Evolutionary conservation across 164 flowering plant species (phyloP).

Genomic region (Nymphaea thermarum): DNA sequence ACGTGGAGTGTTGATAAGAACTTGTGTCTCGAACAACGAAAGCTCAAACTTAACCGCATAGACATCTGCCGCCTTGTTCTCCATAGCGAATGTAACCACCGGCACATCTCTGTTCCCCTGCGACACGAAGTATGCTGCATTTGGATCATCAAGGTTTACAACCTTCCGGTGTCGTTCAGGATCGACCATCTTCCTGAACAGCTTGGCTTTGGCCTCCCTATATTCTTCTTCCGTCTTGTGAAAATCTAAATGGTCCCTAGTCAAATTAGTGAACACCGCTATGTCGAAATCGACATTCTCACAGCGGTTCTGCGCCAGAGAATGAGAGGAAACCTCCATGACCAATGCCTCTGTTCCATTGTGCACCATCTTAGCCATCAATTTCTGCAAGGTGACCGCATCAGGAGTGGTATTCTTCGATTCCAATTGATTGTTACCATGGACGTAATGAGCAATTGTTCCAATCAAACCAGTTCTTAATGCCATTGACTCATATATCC

Average conservation of each 20-base stretch:
- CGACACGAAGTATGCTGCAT: conserved; percentile 61
- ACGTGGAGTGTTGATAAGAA: conserved; percentile 80
- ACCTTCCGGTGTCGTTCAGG: conserved; percentile 78
- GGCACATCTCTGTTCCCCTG: conserved; percentile 83
- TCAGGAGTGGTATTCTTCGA: conserved; percentile 47
- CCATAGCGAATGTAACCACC: conserved; percentile 82
- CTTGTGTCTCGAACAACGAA: conserved; percentile 90
- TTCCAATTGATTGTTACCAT: conserved; percentile 82
- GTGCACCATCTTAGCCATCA: conserved; percentile 91
- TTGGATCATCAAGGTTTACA: conserved; percentile 84
- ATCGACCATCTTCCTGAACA: conserved; percentile 78
- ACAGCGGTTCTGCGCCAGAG: conserved; percentile 56
- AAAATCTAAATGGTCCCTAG: conserved; percentile 57
- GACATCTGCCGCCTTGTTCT: conserved; percentile 77
- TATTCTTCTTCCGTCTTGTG: conserved; percentile 69
- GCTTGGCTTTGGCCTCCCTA: conserved; percentile 51
- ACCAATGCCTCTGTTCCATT: conserved; percentile 96
- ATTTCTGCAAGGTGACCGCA: conserved; percentile 73
- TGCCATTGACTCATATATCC: conserved; percentile 91
- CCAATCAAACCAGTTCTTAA: conserved; percentile 87
- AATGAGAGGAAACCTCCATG: conserved; percentile 80
- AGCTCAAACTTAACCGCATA: conserved; percentile 76
- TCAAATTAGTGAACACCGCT: conserved; percentile 78
- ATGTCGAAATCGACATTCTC: conserved; percentile 87
- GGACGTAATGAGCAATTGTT: conserved; percentile 59